Evolutionary conservation across 495 filamentous ascomycete genomes (phyloP), one percentile per base, ranked within the genome.

Genomic region (Chaetomium fimeti): DNA sequence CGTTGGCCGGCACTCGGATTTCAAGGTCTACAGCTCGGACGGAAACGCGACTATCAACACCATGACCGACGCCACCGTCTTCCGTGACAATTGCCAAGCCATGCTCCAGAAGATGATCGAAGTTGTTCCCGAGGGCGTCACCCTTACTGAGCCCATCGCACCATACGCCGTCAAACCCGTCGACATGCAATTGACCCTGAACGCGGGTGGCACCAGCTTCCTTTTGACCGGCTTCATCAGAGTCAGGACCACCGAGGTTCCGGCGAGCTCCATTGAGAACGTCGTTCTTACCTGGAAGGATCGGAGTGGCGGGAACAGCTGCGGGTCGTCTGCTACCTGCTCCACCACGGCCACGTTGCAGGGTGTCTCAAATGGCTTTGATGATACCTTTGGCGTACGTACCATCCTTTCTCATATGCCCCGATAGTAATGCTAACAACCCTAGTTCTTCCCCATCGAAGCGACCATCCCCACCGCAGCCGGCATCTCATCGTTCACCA

Each of bases 241-340:
- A 18, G 75, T 82, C 29, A 74, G 77, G 56, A 79, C 75, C 8
- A 82, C 77, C 9, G 61, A 72, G 8, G 59, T 76, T 29, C 76
- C 73, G 11, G 64, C 53, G 8, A 68, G 66, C 43, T 66, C 68
- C 32, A 72, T 80, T 61, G 59, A 66, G 40, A 74, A 75, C 51
- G 47, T 98, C 66, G 85, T 88, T 4, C 82, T 87, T 2, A 79
- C 94, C 40, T 97, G 97, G 83, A 96, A 95, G 79, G 95, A 97
- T 73, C 89, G 90, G 69, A 93, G 92, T 74, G 96, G 95, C 69
- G 93, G 92, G 3, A 96, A 93, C 76, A 96, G 92, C 49, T 81
- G 79, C 32, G 77, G 78, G 16, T 76, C 66, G 2, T 55, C 68
- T 24, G 72, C 68, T 51, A 70, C 68, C 18, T 81, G 82, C 60